Evolutionary conservation across 805 yeast genomes (phyloP).

Genomic region (Priceomyces medius): DNA sequence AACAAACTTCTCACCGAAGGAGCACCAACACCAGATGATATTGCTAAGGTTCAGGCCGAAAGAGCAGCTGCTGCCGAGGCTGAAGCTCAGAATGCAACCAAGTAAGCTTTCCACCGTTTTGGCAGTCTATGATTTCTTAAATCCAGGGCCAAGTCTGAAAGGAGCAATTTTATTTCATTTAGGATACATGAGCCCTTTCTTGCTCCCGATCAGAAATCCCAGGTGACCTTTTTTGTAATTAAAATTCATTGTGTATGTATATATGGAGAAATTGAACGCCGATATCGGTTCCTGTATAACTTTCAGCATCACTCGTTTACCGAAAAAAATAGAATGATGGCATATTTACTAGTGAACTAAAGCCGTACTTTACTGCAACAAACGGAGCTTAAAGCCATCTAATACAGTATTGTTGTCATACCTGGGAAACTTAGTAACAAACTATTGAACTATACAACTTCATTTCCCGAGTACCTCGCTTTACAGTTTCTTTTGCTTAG

Average conservation of each 20-base stretch:
- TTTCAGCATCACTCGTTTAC: not conserved
- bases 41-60: conserved; percentile 43
- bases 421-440: no score
- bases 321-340: not conserved
- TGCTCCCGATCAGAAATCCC: not conserved
- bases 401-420: no score
- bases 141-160: not conserved
- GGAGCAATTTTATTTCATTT: not conserved
- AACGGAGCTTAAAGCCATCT: no score
- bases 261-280: not conserved
- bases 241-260: not conserved
- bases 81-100: not conserved
- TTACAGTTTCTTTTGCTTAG: no score
- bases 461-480: no score
- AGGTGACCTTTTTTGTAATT: not conserved
- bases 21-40: conserved; percentile 71
- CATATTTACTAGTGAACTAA: not conserved
- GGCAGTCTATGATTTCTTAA: no score
- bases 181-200: not conserved
- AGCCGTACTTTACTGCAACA: not conserved
- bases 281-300: conserved; percentile 1
- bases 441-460: no score
- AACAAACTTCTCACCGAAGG: conserved; percentile 85
- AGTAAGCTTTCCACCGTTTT: not conserved
- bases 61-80: conserved; percentile 12